Base-by-base conservation (phyloP, 1,284 basidiomycete species). In the Wolfiporia cocos region DNA sequence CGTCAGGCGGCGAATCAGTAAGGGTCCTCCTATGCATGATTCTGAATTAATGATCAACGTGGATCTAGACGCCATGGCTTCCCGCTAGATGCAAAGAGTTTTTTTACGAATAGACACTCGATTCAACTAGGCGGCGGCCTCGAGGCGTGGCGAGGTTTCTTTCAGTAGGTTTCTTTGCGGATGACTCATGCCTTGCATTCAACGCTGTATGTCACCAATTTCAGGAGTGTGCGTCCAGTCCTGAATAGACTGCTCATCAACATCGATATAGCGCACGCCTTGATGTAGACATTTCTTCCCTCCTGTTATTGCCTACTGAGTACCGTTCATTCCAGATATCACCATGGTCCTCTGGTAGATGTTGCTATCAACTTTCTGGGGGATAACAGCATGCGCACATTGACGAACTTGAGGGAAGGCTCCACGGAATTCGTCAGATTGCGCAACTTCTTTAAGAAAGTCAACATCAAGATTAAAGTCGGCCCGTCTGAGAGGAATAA, bases 381-480 rank as follows among this genome's bases (percentile, higher is more conserved):
- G 0, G 1, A 37, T 0, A 28, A 45, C 2, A 46, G 64, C 33
- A 11, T 49, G 5, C 52, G 59, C 1, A 37, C 49, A 0, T 56
- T 69, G 2, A 34, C 38, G 3, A 19, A 34, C 0, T 32, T 64
- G 1, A 3, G 42, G 4, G 38, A 52, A 5, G 37, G 37, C 1
- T 26, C 57, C 22, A 37, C 44, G 0, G 42, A 57, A 2, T 61
- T 60, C 42, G 47, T 45, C 12, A 57, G 47, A 29, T 46, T 71
- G 4, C 58, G 61, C 26, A 48, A 39, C 1, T 63, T 65, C 43
- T 49, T 70, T 15, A 64, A 66, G 34, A 54, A 54, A 3, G 41
- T 66, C 0, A 41, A 48, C 0, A 48, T 68, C 38, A 23, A 23
- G 21, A 22, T 36, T 34, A 14, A 29, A 20, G 18, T 38, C 31